Percentiles rank a stretch among this genome's conserved stretches.
Conservation (phyloP, 148 eudicot species). For the Simmondsia chinensis region DNA sequence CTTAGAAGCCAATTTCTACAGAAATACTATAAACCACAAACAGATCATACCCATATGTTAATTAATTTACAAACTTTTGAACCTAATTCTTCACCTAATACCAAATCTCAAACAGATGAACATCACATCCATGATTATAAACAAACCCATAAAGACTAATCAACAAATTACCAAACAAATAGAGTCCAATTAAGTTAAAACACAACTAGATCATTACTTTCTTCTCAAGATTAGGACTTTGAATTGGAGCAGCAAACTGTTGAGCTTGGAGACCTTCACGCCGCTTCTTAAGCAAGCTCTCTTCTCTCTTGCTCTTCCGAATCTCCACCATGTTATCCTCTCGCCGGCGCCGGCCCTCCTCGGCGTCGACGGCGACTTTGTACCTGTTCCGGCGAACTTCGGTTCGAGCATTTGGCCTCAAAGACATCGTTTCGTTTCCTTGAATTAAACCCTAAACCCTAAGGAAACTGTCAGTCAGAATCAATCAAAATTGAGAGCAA, state of each 20-base stretch:
- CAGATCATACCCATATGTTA: too few species aligned
- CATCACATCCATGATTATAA: too few species aligned
- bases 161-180: not conserved
- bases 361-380: conserved; percentile 72
- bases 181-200: not conserved
- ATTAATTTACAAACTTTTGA: too few species aligned
- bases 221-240: conserved; percentile 23
- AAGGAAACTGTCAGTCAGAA: not conserved
- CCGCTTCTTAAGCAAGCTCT: conserved; percentile 67
- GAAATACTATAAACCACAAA: too few species aligned
- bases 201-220: conserved; percentile 13
- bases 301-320: conserved; percentile 59
- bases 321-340: conserved; percentile 77
- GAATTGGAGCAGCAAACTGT: conserved; percentile 16
- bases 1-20: too few species aligned
- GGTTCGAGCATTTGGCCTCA: conserved; percentile 38
- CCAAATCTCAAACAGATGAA: too few species aligned
- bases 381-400: conserved; percentile 56
- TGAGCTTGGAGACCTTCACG: conserved; percentile 49
- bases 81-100: too few species aligned
- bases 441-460: conserved; percentile 11
- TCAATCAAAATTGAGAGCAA: not conserved
- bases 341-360: conserved; percentile 69
- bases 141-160: not conserved
- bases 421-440: conserved; percentile 20